Base-by-base conservation (phyloP, 1,284 basidiomycete species). In the Boletellus deceptivus region DNA sequence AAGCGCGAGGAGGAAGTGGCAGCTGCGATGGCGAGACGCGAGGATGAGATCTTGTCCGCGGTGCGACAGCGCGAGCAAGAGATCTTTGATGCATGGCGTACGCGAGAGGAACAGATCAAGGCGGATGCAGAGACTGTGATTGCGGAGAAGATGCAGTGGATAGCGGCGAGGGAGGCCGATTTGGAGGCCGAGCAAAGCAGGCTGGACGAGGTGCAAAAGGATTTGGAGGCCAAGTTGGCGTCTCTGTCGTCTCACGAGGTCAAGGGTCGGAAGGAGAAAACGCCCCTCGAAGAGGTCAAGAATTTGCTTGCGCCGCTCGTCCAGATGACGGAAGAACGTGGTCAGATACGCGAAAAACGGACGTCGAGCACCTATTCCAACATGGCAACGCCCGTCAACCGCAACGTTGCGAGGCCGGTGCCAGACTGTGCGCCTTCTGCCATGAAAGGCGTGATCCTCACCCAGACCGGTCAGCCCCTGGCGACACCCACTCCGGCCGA, bases 371-470 rank as follows among this genome's bases (percentile, higher is more conserved):
- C 55, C 17, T 39, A 48, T 27, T 53, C 55, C 1, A 55, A 57
- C 34, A 50, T 67, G 41, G 70, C 74, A 46, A 79, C 77, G 1
- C 77, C 79, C 0, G 59, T 67, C 18, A 66, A 60, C 10, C 64
- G 65, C 11, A 59, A 72, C 4, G 58, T 75, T 46, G 55, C 63
- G 10, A 66, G 72, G 20, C 59, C 67, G 0, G 39, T 55, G 18
- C 59, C 60, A 52, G 62, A 70, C 37, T 56, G 63, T 20, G 62
- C 70, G 18, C 78, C 77, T 2, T 86, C 84, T 2, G 87, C 89
- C 0, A 91, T 91, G 89, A 88, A 88, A 63, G 89, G 89, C 3
- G 84, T 91, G 33, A 76, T 91, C 35, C 72, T 90, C 33, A 90
- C 89, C 0, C 72, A 80, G 3, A 89, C 88, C 0, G 89, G 89